These are phyloP conservation scores for Delonix regia DNA, from an alignment of 306 rosid genomes.

Conservation along the genomic window DNA sequence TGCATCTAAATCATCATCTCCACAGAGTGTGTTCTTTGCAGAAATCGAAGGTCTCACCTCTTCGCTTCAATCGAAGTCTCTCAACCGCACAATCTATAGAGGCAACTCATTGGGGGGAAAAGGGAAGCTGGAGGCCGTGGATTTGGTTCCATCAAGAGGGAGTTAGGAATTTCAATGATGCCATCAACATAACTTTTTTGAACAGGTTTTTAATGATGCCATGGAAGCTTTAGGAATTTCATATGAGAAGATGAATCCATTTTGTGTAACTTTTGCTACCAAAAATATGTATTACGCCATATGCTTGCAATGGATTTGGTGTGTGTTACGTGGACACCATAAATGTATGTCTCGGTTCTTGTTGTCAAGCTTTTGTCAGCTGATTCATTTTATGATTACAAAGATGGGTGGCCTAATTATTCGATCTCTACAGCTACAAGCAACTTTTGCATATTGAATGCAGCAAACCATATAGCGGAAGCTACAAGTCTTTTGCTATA, in stretches of 20 bases:
- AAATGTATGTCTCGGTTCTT: constrained; percentile 33
- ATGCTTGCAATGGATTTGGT: constrained; percentile 39
- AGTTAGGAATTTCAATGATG: too few relatives aligned
- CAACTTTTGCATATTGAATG: constrained; percentile 85
- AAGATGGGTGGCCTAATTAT: constrained; percentile 99
- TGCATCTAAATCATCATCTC: too few relatives aligned
- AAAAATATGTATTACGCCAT: constrained; percentile 98
- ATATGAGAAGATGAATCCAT: constrained; percentile 96
- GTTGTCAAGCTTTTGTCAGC: constrained; percentile 26
- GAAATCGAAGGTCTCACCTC: too few relatives aligned
- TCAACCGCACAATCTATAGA: too few relatives aligned
- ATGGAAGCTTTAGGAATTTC: constrained; percentile 88
- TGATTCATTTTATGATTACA: constrained; percentile 40
- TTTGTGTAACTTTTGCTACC: constrained; percentile 88
- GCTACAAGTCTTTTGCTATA: constrained; percentile 67
- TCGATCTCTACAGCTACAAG: constrained; percentile 96
- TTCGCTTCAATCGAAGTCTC: too few relatives aligned
- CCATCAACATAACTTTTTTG: too few relatives aligned
- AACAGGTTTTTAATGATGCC: constrained; percentile 89
- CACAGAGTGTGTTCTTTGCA: too few relatives aligned
- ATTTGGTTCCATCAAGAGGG: too few relatives aligned
- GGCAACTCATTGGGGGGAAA: too few relatives aligned
- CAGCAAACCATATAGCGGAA: constrained; percentile 97
- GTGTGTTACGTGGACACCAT: constrained; percentile 15
- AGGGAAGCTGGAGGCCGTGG: too few relatives aligned